Evolutionary conservation across 257 asterid species (phyloP).

Genomic region (Solanum paucissectum): DNA sequence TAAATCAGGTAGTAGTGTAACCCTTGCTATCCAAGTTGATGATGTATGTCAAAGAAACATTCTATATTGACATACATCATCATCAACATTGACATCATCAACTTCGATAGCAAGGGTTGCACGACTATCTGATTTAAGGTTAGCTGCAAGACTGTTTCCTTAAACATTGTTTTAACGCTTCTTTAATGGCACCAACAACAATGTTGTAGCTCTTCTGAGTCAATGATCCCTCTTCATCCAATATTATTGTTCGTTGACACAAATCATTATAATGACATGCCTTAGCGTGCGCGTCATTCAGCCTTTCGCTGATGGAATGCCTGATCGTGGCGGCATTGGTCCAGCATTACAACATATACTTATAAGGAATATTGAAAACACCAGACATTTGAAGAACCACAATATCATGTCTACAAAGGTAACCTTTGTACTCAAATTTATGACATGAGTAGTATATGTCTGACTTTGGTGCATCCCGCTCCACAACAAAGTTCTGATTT

Average conservation of each 20-base stretch:
- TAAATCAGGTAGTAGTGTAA: neutral
- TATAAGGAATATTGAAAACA: neutral
- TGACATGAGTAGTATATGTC: slow-evolving; percentile 27
- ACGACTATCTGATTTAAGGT: neutral
- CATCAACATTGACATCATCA: too few species aligned
- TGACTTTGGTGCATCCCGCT: too few species aligned
- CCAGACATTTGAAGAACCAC: neutral
- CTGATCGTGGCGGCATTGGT: neutral
- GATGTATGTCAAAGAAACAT: neutral
- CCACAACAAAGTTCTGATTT: slow-evolving; percentile 20
- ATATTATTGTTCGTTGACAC: too few species aligned
- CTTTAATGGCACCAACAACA: neutral
- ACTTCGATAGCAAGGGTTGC: neutral
- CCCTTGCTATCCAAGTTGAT: neutral
- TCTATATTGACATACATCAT: too few species aligned
- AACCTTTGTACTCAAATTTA: slow-evolving; percentile 72
- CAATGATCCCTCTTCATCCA: neutral
- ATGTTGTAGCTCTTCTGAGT: neutral
- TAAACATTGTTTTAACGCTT: neutral
- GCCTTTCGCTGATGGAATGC: neutral
- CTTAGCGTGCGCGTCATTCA: neutral
- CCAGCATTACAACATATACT: too few species aligned
- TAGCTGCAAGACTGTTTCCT: neutral
- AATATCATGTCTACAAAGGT: slow-evolving; percentile 48
- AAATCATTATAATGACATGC: neutral